Evolutionary conservation across 495 filamentous ascomycete species (phyloP).

Genomic region (Hypoxylon fuscum): DNA sequence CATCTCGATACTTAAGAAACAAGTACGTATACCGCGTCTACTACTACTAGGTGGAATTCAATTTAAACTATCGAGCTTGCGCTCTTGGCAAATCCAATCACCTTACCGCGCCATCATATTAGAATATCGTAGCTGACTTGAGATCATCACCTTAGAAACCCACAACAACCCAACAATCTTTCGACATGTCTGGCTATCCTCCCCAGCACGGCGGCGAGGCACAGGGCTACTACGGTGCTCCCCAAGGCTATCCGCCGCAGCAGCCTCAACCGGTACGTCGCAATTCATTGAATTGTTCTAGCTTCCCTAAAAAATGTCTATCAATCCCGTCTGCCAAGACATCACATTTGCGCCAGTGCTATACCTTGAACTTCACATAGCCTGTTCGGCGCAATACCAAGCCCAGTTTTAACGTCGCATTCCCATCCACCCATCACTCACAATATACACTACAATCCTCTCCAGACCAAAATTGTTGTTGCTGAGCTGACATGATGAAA

Average conservation of each 20-base stretch:
- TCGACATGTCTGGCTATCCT: conserved; percentile 57
- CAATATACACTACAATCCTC: too few species aligned
- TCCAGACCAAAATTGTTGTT: too few species aligned
- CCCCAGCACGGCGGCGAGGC: conserved; percentile 56
- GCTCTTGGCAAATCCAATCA: conserved; percentile 2
- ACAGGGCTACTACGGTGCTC: conserved; percentile 16
- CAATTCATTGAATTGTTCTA: conserved; percentile 25
- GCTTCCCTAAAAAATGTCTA: conserved; percentile 26
- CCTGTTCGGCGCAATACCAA: conserved; percentile 18
- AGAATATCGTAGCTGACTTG: conserved; percentile 25
- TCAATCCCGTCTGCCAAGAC: conserved; percentile 28
- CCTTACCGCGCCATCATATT: conserved; percentile 4
- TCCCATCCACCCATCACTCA: conserved; percentile 11
- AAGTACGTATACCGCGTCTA: conserved; percentile 19
- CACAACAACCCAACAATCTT: conserved; percentile 19
- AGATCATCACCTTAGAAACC: conserved; percentile 24
- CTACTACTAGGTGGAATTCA: background rate
- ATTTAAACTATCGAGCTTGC: conserved; percentile 19
- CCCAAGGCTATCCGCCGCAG: conserved; percentile 48
- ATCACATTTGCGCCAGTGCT: conserved; percentile 1
- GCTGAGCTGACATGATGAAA: conserved; percentile 23
- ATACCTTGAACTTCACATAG: conserved; percentile 13
- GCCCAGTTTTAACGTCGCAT: conserved; percentile 6
- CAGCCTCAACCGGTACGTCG: conserved; percentile 48
- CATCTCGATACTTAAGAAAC: background rate